Base-by-base conservation (phyloP, 2,329 filamentous ascomycete species). In the Aureobasidium vineae region DNA sequence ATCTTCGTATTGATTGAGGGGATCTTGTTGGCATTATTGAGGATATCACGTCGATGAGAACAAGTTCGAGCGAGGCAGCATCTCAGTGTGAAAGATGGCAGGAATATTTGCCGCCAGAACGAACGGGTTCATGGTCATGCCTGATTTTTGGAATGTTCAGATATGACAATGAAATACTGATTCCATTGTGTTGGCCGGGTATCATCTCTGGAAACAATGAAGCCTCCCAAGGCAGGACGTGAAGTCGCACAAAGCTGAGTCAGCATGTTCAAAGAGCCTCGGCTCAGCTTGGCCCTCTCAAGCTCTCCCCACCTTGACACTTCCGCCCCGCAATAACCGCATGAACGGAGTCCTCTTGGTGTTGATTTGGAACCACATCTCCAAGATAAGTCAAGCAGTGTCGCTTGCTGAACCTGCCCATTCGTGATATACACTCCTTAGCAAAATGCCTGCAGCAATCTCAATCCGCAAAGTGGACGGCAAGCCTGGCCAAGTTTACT, bases 401-500 rank as follows among this genome's bases (percentile, higher is more conserved):
- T 63, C 43, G 13, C 21, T 13, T 26, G 19, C 40, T 50, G n/a
- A 26, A 15, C 10, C 33, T 28, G 8, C n/a, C 8, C n/a, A 33
- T n/a, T 21, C 33, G 28, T 61, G 15, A 31, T 26, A 38, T 19
- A 50, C 45, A 31, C 19, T 2, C 45, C 26, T 63, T 21, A 52
- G 2, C 45, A 53, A 28, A 21, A 84, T 83, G 81, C 82, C 82
- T 54, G 79, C 80, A 68, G 83, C 84, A 67, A 84, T 92, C 65
- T 84, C 84, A 31, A 82, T 93, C 69, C 83, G 87, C 72, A 84
- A 91, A 70, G 81, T 90, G 61, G 89, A 92, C 71, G 91, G 90
- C 72, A 94, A 93, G 80, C 92, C 92, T 10, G 92, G 92, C 67
- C 82, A 93, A 77, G 93, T 96, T 70, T 97, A 94, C 80, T 92